Base-by-base conservation (phyloP, 164 flowering plant species). In the Aristolochia fimbriata region DNA sequence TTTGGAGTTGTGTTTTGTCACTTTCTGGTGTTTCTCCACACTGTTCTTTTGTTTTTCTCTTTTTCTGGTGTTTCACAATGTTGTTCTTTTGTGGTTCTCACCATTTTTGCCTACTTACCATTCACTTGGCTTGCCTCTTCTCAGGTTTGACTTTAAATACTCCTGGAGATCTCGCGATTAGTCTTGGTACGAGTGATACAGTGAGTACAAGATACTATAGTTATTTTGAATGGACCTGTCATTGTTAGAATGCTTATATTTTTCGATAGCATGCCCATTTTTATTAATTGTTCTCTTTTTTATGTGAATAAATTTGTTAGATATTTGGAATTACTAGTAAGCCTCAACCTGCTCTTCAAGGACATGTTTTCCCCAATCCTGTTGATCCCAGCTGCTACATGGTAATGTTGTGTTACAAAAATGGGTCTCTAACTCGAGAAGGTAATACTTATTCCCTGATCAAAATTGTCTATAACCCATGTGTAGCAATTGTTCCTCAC, bases 161-260 rank as follows among this genome's bases (percentile, higher is more conserved):
- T 57, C 88, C 91, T 2, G 98, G 98, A 15, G 96, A 91, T 70
- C 68, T 88, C 60, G 96, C 93, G 21, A 85, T 88, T 43, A 88
- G 98, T 68, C 92, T 88, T 52, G 98, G 98, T 62, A 91, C 98
- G 45, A 91, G 96, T 76, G 96, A 91, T 77, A 89, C 95, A 15
- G 98, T 87, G 73, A 82, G 88, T 68, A 21, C 5, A 49, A 37
- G 43, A 37, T 37, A 37, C 43, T 37, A 37, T 37, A 10, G 37
- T 7, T 37, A 37, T 37, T 37, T 7, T 37, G 10, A 37, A 37
- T 37, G 12, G 43, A 37, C 43, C 43, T 37, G 43, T 37, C 43
- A 37, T 31, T 31, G 5, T 31, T 31, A 10, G 11, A 3, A 3
- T 37, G 43, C 43, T 37, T 37, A 37, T 37, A 10, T 37, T 37